These are phyloP conservation scores for Suillus ampliporus DNA, from an alignment of 768 basidiomycete genomes.

Conservation along the genomic window DNA sequence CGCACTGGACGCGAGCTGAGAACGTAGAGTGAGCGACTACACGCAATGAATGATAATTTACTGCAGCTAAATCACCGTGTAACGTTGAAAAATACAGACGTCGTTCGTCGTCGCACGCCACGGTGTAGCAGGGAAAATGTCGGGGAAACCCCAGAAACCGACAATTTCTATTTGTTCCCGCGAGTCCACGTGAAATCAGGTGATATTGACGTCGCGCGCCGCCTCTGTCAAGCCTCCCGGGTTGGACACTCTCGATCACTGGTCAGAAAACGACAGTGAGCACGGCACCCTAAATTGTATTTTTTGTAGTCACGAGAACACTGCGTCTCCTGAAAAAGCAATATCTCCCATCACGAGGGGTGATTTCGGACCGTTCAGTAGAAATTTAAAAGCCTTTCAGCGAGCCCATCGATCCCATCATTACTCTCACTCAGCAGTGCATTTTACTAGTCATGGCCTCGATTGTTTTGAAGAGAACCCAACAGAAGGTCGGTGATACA, in stretches of 20 bases:
- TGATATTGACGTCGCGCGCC: too few species aligned
- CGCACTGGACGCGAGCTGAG: slow-evolving; percentile 15
- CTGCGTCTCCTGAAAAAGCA: slow-evolving; percentile 2
- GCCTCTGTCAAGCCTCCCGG: too few species aligned
- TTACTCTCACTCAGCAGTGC: slow-evolving; percentile 18
- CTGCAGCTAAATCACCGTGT: background rate
- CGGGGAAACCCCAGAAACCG: background rate
- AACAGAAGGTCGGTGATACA: slow-evolving; percentile 51
- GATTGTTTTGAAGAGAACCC: slow-evolving; percentile 62
- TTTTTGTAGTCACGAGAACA: slow-evolving; percentile 17
- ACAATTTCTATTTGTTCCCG: background rate
- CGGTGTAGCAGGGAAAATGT: background rate
- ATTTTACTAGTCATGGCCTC: slow-evolving; percentile 48
- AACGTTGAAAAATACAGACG: background rate
- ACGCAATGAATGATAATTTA: background rate
- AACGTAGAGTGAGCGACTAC: background rate
- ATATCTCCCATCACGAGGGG: slow-evolving; percentile 9
- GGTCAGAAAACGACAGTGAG: slow-evolving; percentile 7
- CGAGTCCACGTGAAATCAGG: background rate
- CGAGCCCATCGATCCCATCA: slow-evolving; percentile 12
- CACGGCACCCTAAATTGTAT: slow-evolving; percentile 5
- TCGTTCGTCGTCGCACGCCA: background rate
- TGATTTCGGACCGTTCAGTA: slow-evolving; percentile 20
- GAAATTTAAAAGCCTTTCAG: background rate
- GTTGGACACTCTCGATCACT: too few species aligned